These are phyloP conservation scores for Petunia axillaris DNA, from an alignment of 257 asterid genomes.

Conservation along the genomic window DNA sequence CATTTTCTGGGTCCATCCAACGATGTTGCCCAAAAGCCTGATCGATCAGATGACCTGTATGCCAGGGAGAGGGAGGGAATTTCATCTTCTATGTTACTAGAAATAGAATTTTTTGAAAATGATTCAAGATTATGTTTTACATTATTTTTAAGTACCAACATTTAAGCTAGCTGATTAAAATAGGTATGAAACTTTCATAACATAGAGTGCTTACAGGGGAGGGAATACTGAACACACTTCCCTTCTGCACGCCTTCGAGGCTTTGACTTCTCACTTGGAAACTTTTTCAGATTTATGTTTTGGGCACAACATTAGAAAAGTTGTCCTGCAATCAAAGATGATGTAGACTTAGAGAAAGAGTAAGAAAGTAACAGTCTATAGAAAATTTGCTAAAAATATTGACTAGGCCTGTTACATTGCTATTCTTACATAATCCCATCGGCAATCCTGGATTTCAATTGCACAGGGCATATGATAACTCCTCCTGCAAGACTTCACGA, in stretches of 20 bases:
- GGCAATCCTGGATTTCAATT: constrained; percentile 57
- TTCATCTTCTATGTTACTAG: background rate
- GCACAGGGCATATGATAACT: constrained; percentile 93
- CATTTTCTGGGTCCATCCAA: constrained; percentile 53
- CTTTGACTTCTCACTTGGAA: constrained; percentile 76
- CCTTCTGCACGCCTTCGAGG: constrained; percentile 40
- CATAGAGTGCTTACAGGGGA: constrained; percentile 5
- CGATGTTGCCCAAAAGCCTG: constrained; percentile 44
- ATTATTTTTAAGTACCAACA: background rate
- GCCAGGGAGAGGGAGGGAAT: background rate
- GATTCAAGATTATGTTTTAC: background rate
- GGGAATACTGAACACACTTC: constrained; percentile 5
- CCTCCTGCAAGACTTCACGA: constrained; percentile 73
- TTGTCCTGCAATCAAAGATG: constrained; percentile 53
- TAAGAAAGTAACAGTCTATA: background rate
- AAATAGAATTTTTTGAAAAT: background rate
- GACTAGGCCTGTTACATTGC: background rate
- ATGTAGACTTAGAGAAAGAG: background rate
- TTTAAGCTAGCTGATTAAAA: background rate
- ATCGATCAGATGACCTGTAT: constrained; percentile 50
- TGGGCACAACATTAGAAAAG: constrained; percentile 81
- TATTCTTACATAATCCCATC: constrained; percentile 80
- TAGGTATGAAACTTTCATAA: background rate
- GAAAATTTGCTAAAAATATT: background rate
- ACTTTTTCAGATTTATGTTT: constrained; percentile 59